Evolutionary conservation across 352 stramenopile species (phyloP).

Genomic region (Pythium brachiatum): DNA sequence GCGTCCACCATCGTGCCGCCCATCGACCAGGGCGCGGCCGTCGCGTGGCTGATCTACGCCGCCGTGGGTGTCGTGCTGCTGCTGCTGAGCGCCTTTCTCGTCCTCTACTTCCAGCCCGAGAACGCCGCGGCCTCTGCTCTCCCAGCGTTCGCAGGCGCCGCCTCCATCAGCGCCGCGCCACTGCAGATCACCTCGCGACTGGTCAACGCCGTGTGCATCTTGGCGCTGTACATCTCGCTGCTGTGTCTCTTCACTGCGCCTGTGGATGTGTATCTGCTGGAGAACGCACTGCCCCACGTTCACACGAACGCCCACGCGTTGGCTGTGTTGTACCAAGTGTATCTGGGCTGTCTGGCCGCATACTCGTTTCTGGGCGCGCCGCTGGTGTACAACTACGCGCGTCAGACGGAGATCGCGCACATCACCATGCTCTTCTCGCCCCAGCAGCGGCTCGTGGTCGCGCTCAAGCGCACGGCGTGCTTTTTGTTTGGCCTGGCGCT

Average conservation of each 20-base stretch:
- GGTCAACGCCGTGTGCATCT: conserved; percentile 64
- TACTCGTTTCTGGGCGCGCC: conserved; percentile 74
- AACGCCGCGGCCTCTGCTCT: conserved; percentile 48
- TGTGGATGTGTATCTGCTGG: conserved; percentile 76
- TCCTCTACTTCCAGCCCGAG: conserved; percentile 67
- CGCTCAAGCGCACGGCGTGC: conserved; percentile 69
- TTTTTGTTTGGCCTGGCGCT: conserved; percentile 70
- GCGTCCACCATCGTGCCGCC: neutral
- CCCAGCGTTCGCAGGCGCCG: conserved; percentile 48
- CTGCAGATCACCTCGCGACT: conserved; percentile 67
- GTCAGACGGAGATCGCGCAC: conserved; percentile 81
- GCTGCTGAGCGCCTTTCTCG: conserved; percentile 43
- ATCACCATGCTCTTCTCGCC: conserved; percentile 67
- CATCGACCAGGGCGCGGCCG: conserved; percentile 36
- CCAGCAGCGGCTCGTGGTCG: conserved; percentile 49
- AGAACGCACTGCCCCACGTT: conserved; percentile 63
- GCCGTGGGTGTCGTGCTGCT: conserved; percentile 59
- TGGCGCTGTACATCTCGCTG: conserved; percentile 66
- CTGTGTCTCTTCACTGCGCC: conserved; percentile 77
- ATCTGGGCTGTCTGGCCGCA: conserved; percentile 53
- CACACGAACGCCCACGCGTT: conserved; percentile 53
- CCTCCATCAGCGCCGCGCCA: conserved; percentile 54
- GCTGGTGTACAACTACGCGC: conserved; percentile 80
- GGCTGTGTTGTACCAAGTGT: conserved; percentile 65
- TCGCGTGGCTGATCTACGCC: conserved; percentile 64